These are phyloP conservation scores for Cucumis sativus DNA, from an alignment of 306 rosid genomes.

Conservation along the genomic window DNA sequence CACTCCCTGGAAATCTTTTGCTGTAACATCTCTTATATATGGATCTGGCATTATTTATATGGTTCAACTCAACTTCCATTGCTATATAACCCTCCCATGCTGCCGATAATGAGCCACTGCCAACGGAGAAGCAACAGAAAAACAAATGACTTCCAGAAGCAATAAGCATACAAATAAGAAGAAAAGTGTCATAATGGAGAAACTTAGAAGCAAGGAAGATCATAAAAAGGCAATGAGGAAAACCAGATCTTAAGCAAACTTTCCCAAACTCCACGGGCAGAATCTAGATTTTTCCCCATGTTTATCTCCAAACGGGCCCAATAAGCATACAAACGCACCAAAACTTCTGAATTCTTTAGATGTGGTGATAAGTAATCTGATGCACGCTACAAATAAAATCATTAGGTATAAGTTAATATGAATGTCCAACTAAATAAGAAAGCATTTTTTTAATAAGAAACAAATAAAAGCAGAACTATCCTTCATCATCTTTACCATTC, in stretches of 20 bases:
- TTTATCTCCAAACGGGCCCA: conserved; percentile 80
- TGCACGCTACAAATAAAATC: conserved; percentile 54
- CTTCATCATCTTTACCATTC: neutral
- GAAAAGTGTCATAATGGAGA: neutral
- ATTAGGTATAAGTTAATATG: conserved; percentile 15
- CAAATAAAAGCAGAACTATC: neutral
- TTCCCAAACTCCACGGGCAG: conserved; percentile 94
- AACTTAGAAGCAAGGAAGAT: neutral
- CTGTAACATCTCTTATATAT: conserved; percentile 76
- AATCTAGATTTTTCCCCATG: conserved; percentile 44
- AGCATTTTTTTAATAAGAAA: neutral
- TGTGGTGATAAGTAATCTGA: conserved; percentile 65
- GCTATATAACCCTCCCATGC: conserved; percentile 73
- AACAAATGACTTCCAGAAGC: neutral
- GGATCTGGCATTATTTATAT: conserved; percentile 68
- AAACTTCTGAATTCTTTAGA: conserved; percentile 59
- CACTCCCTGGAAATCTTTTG: conserved; percentile 63
- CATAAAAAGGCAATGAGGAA: conserved; percentile 12
- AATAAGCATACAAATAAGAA: neutral
- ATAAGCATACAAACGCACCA: conserved; percentile 60
- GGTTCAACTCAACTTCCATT: conserved; percentile 66
- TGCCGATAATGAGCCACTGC: conserved; percentile 71
- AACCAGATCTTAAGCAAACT: conserved; percentile 72
- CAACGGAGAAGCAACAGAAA: neutral
- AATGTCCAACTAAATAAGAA: conserved; percentile 1